Conservation (phyloP, 306 rosid species). For the Geum urbanum region DNA sequence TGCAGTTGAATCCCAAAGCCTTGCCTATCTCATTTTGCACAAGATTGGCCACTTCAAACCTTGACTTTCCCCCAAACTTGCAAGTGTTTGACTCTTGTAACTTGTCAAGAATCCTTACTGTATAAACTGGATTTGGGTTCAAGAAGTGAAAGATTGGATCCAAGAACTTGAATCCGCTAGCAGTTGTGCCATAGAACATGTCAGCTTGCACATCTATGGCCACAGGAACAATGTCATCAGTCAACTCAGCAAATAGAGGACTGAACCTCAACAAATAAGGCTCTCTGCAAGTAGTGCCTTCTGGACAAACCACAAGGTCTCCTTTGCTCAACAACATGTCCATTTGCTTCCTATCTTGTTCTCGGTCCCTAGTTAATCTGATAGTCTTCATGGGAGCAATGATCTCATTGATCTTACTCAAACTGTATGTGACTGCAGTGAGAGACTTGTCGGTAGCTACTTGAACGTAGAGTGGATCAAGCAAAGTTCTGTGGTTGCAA, state of each 20-base stretch:
- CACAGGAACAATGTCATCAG: conserved; percentile 57
- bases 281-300: conserved; percentile 81
- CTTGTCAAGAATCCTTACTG: conserved; percentile 28
- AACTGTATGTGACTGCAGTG: conserved; percentile 57
- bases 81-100: conserved; percentile 35
- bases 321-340: conserved; percentile 35
- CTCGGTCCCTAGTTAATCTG: conserved; percentile 47
- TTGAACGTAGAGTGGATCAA: conserved; percentile 59
- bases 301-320: conserved; percentile 68
- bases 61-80: conserved; percentile 38
- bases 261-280: conserved; percentile 72
- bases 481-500: conserved; percentile 74
- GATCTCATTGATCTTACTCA: conserved; percentile 47
- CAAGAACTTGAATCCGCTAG: conserved; percentile 48
- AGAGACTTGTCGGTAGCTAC: conserved; percentile 30
- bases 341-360: conserved; percentile 44
- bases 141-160: conserved; percentile 44
- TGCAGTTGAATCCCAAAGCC: conserved; percentile 51
- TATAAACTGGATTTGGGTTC: conserved; percentile 51
- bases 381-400: conserved; percentile 50
- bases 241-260: conserved; percentile 62
- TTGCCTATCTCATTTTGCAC: conserved; percentile 54
- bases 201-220: conserved; percentile 46
- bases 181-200: conserved; percentile 70
- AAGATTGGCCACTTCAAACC: conserved; percentile 60